Conservation (phyloP, 1,284 basidiomycete genomes). For the Melampsora americana region DNA sequence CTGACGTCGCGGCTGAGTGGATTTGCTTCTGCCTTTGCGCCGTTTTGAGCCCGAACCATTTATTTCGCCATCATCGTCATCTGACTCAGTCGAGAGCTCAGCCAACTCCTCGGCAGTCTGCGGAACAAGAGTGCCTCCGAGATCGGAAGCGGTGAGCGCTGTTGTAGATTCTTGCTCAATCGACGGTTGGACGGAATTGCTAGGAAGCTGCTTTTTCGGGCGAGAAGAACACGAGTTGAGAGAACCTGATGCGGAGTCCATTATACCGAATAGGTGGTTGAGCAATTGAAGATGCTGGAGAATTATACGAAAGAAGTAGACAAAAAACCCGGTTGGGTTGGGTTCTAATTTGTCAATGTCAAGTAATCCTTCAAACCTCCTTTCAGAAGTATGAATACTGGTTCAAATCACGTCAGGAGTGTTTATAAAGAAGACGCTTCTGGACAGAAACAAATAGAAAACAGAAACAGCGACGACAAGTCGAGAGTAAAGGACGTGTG, state of each 20-base stretch:
- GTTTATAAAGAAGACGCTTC: neutral
- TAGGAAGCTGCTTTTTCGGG: conserved; percentile 27
- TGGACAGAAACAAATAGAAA: neutral
- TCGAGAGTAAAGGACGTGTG: neutral
- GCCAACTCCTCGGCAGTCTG: conserved; percentile 20
- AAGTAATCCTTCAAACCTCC: neutral
- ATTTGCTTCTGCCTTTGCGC: conserved; percentile 33
- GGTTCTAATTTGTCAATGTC: neutral
- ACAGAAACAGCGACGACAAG: neutral
- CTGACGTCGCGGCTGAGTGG: conserved; percentile 22
- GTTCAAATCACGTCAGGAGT: neutral
- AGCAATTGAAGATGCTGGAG: neutral
- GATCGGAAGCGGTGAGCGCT: conserved; percentile 10
- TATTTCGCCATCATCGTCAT: conserved; percentile 25
- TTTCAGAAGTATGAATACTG: neutral
- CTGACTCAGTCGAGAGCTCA: conserved; percentile 39
- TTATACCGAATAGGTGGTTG: conserved; percentile 27
- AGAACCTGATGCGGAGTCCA: conserved; percentile 27
- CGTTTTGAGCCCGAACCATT: conserved; percentile 27
- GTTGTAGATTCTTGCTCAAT: neutral
- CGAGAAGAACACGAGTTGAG: conserved; percentile 5
- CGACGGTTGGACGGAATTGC: neutral
- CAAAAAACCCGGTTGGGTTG: neutral
- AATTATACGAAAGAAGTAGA: neutral
- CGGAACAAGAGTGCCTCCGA: conserved; percentile 37